Base-by-base conservation (phyloP, 1,139 yeast species). In the Pichia sp. region DNA sequence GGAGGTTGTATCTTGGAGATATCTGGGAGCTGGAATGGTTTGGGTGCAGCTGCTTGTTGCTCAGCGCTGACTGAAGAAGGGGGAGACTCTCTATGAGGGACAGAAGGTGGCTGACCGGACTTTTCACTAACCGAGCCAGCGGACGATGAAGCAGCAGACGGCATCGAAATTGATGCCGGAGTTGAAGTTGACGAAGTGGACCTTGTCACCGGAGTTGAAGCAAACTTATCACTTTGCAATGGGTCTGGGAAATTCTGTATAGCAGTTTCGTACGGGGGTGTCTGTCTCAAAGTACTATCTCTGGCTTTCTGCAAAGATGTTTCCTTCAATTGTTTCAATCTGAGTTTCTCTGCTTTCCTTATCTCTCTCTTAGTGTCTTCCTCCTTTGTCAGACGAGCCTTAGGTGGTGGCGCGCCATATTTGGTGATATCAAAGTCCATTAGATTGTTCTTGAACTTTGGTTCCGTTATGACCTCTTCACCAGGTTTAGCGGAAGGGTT, bases 351-450 rank as follows among this genome's bases (percentile, higher is more conserved):
- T 6, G 46, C 53, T 27, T 41, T 41, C 11, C 52, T 49, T 29
- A 40, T 41, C 27, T 46, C 48, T 2, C 35, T 29, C 15, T 47
- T 48, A 9, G 38, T 30, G 24, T 40, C 41, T 29, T 55, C 59
- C 4, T 48, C 50, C 13, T 33, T 40, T 11, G 44, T 43, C 23
- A 48, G 37, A 33, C 46, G 48, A 1, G 57, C 53, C 29, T 44
- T 55, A n/a, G 61, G 60, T 9, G 60, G 62, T 3, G 60, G 59
- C 3, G 62, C 55, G 5, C 61, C 66, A 42, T 49, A 55, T 16
- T 53, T 55, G 27, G 46, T 44, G 12, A 55, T 36, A 42, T 59
- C 61, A 30, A 60, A 51, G 3, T 57, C 58, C 53, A 56, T 44
- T 19, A 55, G 35, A 26, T 52, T 52, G 1, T 45, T 48, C 28